phyloP scores from a whole-genome alignment of 139 green algal genomes.

The Yamagishiella unicocca region DNA sequence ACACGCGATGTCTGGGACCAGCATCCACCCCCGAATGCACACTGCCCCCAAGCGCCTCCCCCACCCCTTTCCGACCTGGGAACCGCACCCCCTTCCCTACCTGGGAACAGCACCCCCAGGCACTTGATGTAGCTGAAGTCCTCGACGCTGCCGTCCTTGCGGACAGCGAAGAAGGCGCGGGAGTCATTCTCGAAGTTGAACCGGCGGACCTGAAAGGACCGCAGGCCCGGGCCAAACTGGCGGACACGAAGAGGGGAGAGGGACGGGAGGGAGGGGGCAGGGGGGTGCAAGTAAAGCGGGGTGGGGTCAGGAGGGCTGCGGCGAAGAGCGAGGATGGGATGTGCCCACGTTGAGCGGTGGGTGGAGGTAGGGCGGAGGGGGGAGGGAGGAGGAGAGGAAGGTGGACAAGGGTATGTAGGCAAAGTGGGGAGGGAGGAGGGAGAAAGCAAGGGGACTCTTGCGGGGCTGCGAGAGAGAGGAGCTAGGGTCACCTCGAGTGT shows the following conservation, averaged over 20 bases:
- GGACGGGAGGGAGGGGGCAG: not conserved
- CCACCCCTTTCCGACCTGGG: no score
- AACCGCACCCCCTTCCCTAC: no score
- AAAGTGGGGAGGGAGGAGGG: not conserved
- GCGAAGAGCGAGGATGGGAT: no score
- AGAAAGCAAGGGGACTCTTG: not conserved
- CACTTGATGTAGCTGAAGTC: slow-evolving; percentile 89
- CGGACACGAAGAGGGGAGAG: not conserved
- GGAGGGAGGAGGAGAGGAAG: not conserved
- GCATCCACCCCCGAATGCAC: no score
- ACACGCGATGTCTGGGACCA: no score
- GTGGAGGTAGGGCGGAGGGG: no score
- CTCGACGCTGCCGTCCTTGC: slow-evolving; percentile 73
- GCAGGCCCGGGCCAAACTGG: slow-evolving; percentile 64
- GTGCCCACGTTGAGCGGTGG: no score
- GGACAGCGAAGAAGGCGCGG: slow-evolving; percentile 72
- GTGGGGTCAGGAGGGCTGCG: no score
- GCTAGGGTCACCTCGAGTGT: no score
- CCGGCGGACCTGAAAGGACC: slow-evolving; percentile 66
- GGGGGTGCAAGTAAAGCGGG: not conserved
- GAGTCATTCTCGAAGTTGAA: slow-evolving; percentile 47
- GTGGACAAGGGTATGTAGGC: not conserved
- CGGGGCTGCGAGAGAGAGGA: no score
- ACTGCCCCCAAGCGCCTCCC: no score
- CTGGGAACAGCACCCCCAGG: slow-evolving; percentile 66